These are phyloP conservation scores for Solanum aculeatissimum DNA, from an alignment of 305 asterid genomes.

Conservation along the genomic window DNA sequence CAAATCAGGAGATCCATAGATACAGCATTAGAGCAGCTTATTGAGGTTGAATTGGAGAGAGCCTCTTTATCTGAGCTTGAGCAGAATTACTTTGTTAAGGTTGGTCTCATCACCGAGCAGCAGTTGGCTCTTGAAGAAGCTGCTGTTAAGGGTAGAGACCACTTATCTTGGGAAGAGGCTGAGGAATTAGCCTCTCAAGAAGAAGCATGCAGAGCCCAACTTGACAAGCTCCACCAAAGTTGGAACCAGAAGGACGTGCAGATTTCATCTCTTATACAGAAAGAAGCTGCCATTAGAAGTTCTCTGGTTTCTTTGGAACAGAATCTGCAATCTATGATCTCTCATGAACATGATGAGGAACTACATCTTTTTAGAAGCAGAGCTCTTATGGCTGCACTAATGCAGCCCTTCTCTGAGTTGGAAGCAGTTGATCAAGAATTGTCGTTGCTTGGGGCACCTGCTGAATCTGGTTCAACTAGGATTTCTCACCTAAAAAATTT, in stretches of 20 bases:
- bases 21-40: conserved; percentile 80
- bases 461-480: conserved; percentile 42
- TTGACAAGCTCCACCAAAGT: conserved; percentile 81
- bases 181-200: conserved; percentile 99
- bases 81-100: conserved; percentile 81
- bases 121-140: conserved; percentile 99
- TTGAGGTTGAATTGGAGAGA: conserved; percentile 86
- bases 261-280: conserved; percentile 59
- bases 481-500: conserved; percentile 50
- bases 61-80: conserved; percentile 76
- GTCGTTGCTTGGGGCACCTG: conserved; percentile 34
- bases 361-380: conserved; percentile 54
- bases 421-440: conserved; percentile 68
- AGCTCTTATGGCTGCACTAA: conserved; percentile 48
- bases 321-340: conserved; percentile 52
- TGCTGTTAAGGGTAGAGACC: conserved; percentile 85
- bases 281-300: conserved; percentile 51
- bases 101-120: conserved; percentile 81
- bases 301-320: conserved; percentile 51
- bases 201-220: conserved; percentile 94
- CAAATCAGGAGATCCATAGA: conserved; percentile 84
- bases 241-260: conserved; percentile 90
- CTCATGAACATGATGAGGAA: conserved; percentile 47
- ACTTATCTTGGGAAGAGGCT: conserved; percentile 99
- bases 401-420: conserved; percentile 85